Evolutionary conservation across 345 rosid genomes (phyloP), one percentile per base, ranked within the genome.

Genomic region (Camelina sativa): DNA sequence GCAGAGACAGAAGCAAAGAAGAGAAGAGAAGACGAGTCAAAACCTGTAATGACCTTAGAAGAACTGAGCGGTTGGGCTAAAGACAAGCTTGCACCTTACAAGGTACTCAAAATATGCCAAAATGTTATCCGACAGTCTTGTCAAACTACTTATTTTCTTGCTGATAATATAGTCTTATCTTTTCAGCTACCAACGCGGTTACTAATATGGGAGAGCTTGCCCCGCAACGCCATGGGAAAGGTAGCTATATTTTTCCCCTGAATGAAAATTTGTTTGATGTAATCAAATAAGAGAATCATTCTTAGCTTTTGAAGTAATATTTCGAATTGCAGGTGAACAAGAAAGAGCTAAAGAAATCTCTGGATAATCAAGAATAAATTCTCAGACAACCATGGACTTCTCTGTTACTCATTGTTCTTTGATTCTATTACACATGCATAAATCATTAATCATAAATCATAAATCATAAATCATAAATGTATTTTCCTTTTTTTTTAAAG

Each of bases 191-290:
- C 99, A 70, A 90, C 96, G 22, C 85, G 82, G 46, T 71, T 95
- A 78, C 80, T 89, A 73, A 62, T 95, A 71, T 92, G 98, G 99
- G 92, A 95, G 41, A 82, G 87, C 7, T 80, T 95, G 48, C 99
- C 99, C 20, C 97, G 98, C 30, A 92, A 95, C 70, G 98, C 99
- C 20, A 95, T 95, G 99, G 98, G 99, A 74, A 95, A 95, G 98
- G 98, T 95, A 58, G 67, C 16, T 13, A 58, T 23, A 11, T 46
- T 67, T 32, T 15, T 2, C 4, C 38, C 17, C 22, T 17, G 34
- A 37, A 30, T 56, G 5, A 52, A 68, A 46, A 35, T 8, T 61
- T 32, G 52, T 43, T 68, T 75, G 48, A 25, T 67, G 62, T 35
- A 20, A 40, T 32, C 13, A 60, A 28, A 61, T 13, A 59, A 59